phyloP scores from a whole-genome alignment of 345 rosid genomes.

The Acer campestre region DNA sequence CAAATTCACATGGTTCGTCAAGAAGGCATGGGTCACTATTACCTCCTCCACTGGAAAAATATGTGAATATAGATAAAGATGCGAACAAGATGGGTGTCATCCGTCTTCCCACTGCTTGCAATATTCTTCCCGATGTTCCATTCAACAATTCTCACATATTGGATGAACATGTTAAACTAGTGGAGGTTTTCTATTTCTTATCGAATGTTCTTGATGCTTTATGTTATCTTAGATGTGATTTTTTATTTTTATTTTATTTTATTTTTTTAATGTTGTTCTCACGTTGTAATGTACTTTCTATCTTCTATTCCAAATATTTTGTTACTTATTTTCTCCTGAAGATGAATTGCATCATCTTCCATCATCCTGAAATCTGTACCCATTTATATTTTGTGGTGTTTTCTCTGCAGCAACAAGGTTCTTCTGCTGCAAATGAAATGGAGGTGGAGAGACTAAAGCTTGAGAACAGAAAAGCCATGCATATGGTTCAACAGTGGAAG shows the following conservation, averaged over 20 bases:
- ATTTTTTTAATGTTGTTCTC: not conserved
- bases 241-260: too few relatives aligned
- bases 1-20: constrained; percentile 41
- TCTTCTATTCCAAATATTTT: not conserved
- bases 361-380: not conserved
- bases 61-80: constrained; percentile 46
- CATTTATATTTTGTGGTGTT: constrained; percentile 2
- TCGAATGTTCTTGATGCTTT: not conserved
- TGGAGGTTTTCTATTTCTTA: constrained; percentile 55
- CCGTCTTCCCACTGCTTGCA: constrained; percentile 38
- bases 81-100: constrained; percentile 34
- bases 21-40: constrained; percentile 50
- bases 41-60: constrained; percentile 72
- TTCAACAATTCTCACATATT: constrained; percentile 48
- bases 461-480: constrained; percentile 37
- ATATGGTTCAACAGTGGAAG: constrained; percentile 64
- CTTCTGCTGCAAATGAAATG: constrained; percentile 64
- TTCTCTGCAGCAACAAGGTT: constrained; percentile 51
- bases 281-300: not conserved
- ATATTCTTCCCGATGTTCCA: constrained; percentile 30
- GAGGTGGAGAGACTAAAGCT: constrained; percentile 67
- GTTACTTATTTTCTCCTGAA: not conserved
- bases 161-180: constrained; percentile 59
- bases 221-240: not conserved
- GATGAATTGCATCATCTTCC: not conserved